Evolutionary conservation across 371 early-diverging fungal genomes (phyloP), one percentile per base, ranked within the genome.

Genomic region (Rhizopus arrhizus): DNA sequence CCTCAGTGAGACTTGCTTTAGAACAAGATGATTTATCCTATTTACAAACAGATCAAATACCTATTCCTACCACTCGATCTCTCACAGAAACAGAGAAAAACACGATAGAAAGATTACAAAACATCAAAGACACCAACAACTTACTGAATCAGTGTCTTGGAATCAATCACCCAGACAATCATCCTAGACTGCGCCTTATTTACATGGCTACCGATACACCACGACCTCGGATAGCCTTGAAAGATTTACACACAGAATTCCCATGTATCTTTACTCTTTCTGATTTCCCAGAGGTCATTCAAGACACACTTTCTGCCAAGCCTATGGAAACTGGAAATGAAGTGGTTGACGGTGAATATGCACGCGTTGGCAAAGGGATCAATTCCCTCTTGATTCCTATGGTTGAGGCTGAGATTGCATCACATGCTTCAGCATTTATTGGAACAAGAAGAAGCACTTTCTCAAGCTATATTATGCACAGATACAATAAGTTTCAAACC

Each of bases 181-280:
- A 66, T 46, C 73, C 74, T 5, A 59, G 66, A 45, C 54, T 71
- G 31, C 78, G 72, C 0, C 66, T 84, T 52, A 70, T 83, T 31
- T 85, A 75, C 40, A 77, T 85, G 77, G 82, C 85, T 5, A 85
- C 85, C 0, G 85, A 85, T 68, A 74, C 83, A 9, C 71, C 66
- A 16, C 66, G 75, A 34, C 85, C 85, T 29, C 79, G 85, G 29
- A 41, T 59, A 0, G 60, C 75, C 1, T 54, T 85, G 5, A 62
- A 65, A 6, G 60, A 63, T 0, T 66, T 78, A 8, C 70, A 76
- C 61, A 65, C 72, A 3, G 77, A 79, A 34, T 83, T 77, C 56
- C 75, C 77, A 0, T 85, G 85, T 55, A 63, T 80, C 4, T 79
- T 85, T 58, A 79, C 82, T 12, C 60, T 85, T 3, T 68, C 77